Percentiles rank a stretch among this genome's conserved stretches.
These are phyloP conservation scores for Naganishia albida DNA, from an alignment of 1,284 basidiomycete species.

Conservation along the genomic window DNA sequence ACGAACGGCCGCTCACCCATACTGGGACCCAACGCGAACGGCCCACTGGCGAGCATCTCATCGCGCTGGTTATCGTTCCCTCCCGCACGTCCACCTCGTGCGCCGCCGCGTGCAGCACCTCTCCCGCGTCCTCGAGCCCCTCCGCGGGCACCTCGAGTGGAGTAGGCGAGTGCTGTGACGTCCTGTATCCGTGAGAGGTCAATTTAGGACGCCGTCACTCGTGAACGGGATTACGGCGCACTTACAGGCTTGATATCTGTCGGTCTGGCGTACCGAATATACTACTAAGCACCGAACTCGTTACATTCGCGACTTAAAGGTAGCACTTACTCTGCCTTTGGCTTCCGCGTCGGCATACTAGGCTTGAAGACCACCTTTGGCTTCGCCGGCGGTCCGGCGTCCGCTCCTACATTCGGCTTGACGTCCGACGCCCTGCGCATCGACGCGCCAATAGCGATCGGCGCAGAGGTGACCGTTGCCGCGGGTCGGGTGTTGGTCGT, in stretches of 20 bases:
- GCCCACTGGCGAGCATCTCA: slow-evolving; percentile 35
- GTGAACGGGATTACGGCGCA: not conserved
- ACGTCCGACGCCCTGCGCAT: slow-evolving; percentile 10
- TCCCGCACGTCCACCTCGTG: slow-evolving; percentile 2
- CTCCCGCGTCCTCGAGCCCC: slow-evolving; percentile 25
- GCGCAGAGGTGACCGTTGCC: slow-evolving; percentile 14
- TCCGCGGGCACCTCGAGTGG: slow-evolving; percentile 21
- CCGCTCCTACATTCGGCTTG: not conserved
- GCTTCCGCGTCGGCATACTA: slow-evolving; percentile 28
- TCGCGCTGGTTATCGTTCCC: slow-evolving; percentile 6
- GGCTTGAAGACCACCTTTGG: slow-evolving; percentile 35
- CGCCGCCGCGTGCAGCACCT: slow-evolving; percentile 29
- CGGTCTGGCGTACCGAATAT: slow-evolving; percentile 2
- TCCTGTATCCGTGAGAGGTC: not conserved
- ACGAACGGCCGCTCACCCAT: slow-evolving; percentile 25
- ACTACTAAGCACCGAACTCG: not conserved
- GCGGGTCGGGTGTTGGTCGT: slow-evolving; percentile 5
- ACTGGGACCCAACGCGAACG: slow-evolving; percentile 35
- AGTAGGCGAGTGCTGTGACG: slow-evolving; percentile 9
- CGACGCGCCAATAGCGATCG: slow-evolving; percentile 25
- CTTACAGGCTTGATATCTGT: slow-evolving; percentile 29
- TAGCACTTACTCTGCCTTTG: slow-evolving; percentile 32
- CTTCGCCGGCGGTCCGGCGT: slow-evolving; percentile 23
- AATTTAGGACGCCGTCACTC: not conserved
- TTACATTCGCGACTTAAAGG: not conserved